Percentiles rank a stretch among this genome's conserved stretches.
These are phyloP conservation scores for Hypoxylon lienhwacheense DNA, from an alignment of 495 filamentous ascomycete species.

Conservation along the genomic window DNA sequence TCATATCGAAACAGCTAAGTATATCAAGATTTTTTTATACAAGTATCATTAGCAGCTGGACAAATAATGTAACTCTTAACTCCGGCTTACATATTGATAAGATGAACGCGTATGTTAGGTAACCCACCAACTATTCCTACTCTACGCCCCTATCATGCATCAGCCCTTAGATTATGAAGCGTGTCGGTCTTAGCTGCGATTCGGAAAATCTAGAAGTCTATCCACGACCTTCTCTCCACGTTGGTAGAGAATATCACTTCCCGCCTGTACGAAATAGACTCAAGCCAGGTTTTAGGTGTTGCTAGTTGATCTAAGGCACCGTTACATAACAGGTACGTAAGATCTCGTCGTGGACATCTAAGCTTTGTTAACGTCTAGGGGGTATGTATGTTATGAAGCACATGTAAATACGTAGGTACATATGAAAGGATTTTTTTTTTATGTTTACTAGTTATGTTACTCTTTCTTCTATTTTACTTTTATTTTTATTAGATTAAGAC, in stretches of 20 bases:
- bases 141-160: slow-evolving; percentile 24
- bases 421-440: background rate
- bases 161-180: slow-evolving; percentile 20
- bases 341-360: background rate
- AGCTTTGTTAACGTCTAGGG: too few species aligned
- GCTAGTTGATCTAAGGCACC: background rate
- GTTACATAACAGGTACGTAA: slow-evolving; percentile 22
- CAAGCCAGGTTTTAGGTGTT: slow-evolving; percentile 12
- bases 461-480: too few species aligned
- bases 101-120: slow-evolving; percentile 17
- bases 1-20: slow-evolving; percentile 4
- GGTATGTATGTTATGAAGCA: slow-evolving; percentile 9
- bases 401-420: slow-evolving; percentile 1
- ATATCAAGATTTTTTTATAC: too few species aligned
- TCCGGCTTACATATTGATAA: slow-evolving; percentile 24
- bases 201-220: slow-evolving; percentile 25
- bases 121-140: slow-evolving; percentile 4
- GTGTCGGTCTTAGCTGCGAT: slow-evolving; percentile 9
- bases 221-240: slow-evolving; percentile 13
- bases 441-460: background rate
- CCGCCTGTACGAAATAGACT: slow-evolving; percentile 20
- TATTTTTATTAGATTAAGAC: too few species aligned
- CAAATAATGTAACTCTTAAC: slow-evolving; percentile 10
- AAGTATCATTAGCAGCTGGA: too few species aligned
- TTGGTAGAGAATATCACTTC: slow-evolving; percentile 1